Evolutionary conservation across 2,329 filamentous ascomycete species (phyloP).

Genomic region (Xylariaceae sp.): DNA sequence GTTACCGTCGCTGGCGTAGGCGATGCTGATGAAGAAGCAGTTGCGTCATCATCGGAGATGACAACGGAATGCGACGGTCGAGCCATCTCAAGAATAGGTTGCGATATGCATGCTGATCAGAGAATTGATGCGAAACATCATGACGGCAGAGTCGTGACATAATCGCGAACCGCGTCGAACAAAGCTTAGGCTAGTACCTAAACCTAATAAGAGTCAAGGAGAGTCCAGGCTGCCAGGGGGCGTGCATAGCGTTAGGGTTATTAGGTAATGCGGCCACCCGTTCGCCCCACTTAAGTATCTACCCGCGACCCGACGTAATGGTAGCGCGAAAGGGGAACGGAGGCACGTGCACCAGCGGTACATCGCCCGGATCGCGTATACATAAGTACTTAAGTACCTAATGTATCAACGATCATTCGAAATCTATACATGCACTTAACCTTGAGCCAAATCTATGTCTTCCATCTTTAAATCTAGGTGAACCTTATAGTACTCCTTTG

Average conservation of each 20-base stretch:
- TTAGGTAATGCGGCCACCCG: no score
- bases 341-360: background rate
- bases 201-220: background rate
- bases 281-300: no score
- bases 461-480: no score
- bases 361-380: no score
- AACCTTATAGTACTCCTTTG: no score
- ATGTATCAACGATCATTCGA: background rate
- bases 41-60: conserved; percentile 34
- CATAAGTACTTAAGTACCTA: no score
- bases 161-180: background rate
- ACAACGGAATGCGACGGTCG: conserved; percentile 20
- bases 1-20: conserved; percentile 1
- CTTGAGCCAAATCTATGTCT: no score
- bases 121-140: background rate
- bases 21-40: conserved; percentile 26
- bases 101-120: conserved; percentile 16
- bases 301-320: no score
- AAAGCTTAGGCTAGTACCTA: background rate
- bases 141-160: conserved; percentile 3
- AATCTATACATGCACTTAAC: no score
- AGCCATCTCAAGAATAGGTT: conserved; percentile 17
- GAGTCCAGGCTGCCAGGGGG: no score
- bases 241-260: no score
- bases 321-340: background rate